Evolutionary conservation across 2,329 filamentous ascomycete genomes (phyloP).

Genomic region (Alternaria viburni): DNA sequence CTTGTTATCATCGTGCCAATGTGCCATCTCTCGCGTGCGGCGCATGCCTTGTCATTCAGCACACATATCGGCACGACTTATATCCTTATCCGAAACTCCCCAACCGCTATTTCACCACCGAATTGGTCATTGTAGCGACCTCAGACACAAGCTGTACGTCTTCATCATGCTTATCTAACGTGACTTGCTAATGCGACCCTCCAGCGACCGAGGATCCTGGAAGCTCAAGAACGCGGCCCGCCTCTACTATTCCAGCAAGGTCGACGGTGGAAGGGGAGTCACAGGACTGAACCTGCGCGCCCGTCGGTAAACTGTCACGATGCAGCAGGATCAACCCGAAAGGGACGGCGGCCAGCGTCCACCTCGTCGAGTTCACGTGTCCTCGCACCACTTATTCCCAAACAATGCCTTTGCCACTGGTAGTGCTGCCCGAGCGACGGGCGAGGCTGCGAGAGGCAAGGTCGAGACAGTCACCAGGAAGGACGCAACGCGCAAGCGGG

Average conservation of each 20-base stretch:
- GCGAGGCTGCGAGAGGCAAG: not conserved
- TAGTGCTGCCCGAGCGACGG: not conserved
- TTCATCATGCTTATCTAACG: not conserved
- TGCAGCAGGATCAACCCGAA: not conserved
- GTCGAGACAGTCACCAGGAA: not conserved
- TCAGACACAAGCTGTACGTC: not conserved
- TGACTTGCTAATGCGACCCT: not conserved
- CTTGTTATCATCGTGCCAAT: not conserved
- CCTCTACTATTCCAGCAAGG: rapidly evolving
- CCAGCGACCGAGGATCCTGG: not conserved
- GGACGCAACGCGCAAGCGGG: not conserved
- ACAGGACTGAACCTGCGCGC: not conserved
- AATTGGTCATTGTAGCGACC: not conserved
- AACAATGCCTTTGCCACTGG: not conserved
- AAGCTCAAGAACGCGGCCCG: not conserved
- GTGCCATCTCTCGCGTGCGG: not conserved
- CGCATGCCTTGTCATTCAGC: not conserved
- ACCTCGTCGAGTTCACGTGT: not conserved
- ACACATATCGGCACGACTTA: not conserved
- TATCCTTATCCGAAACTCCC: not conserved
- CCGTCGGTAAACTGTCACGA: not conserved
- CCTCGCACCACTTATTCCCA: not conserved
- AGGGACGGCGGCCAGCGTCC: not conserved
- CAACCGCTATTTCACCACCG: not conserved
- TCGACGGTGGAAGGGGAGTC: rapidly evolving